Percentiles rank a stretch among this genome's conserved stretches.
Evolutionary conservation across 2,329 filamentous ascomycete genomes (phyloP).

Genomic region (Penicillium sumatraense): DNA sequence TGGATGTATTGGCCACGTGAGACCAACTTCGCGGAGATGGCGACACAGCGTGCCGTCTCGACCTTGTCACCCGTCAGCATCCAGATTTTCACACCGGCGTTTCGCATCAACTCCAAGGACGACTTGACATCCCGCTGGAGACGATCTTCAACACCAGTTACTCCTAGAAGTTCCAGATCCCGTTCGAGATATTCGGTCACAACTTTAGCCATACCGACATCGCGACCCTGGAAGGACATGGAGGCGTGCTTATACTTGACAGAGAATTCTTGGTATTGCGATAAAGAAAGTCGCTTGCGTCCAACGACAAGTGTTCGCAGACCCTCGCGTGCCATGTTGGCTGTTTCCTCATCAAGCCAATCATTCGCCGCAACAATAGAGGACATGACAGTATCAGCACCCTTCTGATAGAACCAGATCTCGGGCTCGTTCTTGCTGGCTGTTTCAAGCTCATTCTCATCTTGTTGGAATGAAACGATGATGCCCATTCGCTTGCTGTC

Average conservation of each 20-base stretch:
- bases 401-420: conserved; percentile 99
- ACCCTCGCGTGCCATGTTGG: conserved; percentile 99
- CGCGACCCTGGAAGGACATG: conserved; percentile 77
- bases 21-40: conserved; percentile 91
- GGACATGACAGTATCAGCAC: conserved; percentile 98
- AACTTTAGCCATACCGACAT: conserved; percentile 78
- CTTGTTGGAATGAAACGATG: conserved; percentile 80
- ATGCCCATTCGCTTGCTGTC: conserved; percentile 99
- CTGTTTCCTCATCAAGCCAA: conserved; percentile 98
- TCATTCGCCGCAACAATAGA: conserved; percentile 93
- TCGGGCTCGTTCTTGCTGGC: conserved; percentile 65
- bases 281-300: conserved; percentile 78
- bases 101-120: conserved; percentile 89
- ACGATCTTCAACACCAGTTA: conserved; percentile 97
- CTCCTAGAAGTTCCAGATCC: conserved; percentile 90
- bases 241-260: conserved; percentile 77
- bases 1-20: conserved; percentile 94
- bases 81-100: conserved; percentile 99
- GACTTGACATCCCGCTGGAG: conserved; percentile 95
- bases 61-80: conserved; percentile 99
- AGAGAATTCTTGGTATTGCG: conserved; percentile 82
- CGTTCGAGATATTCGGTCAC: conserved; percentile 81
- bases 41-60: conserved; percentile 94
- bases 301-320: conserved; percentile 92
- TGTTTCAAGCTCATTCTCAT: conserved; percentile 54